Percentiles rank a stretch among this genome's conserved stretches.
Conservation (phyloP, 2,329 filamentous ascomycete genomes). For the Fusarium torulosum region DNA sequence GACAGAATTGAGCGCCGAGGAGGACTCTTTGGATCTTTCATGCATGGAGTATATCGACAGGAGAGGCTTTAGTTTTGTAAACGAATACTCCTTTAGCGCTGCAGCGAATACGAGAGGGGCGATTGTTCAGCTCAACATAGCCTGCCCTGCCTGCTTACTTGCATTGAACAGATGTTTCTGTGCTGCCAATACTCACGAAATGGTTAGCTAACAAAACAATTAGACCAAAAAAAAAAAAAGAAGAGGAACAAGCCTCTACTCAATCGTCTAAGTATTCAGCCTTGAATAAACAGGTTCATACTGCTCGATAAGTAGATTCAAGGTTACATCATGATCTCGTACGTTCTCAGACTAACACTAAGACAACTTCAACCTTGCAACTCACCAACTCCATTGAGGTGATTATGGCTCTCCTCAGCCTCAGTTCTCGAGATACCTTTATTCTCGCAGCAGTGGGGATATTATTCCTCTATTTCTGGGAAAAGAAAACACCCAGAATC, state of each 20-base stretch:
- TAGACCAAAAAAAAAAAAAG: neutral
- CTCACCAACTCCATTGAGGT: neutral
- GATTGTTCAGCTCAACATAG: neutral
- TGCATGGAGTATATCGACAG: neutral
- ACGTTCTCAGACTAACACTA: neutral
- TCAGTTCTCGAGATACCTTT: constrained; percentile 1
- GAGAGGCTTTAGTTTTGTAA: neutral
- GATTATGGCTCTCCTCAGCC: constrained; percentile 36
- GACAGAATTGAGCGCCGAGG: constrained; percentile 9
- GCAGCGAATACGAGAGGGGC: constrained; percentile 27
- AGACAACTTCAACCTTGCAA: constrained; percentile 26
- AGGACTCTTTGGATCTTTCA: neutral
- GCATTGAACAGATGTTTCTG: neutral
- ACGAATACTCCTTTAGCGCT: neutral
- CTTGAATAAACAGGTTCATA: neutral
- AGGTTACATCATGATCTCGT: constrained; percentile 28
- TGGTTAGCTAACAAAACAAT: neutral
- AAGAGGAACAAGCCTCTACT: neutral
- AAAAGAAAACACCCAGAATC: constrained; percentile 24
- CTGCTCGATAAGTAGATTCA: constrained; percentile 3
- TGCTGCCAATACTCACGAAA: neutral
- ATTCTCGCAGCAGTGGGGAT: neutral
- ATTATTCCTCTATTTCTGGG: constrained; percentile 6
- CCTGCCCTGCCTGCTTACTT: neutral
- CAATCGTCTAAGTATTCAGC: neutral